Evolutionary conservation across 2,329 filamentous ascomycete genomes (phyloP), one percentile per base, ranked within the genome.

Genomic region (Colletotrichum tamarilloi): DNA sequence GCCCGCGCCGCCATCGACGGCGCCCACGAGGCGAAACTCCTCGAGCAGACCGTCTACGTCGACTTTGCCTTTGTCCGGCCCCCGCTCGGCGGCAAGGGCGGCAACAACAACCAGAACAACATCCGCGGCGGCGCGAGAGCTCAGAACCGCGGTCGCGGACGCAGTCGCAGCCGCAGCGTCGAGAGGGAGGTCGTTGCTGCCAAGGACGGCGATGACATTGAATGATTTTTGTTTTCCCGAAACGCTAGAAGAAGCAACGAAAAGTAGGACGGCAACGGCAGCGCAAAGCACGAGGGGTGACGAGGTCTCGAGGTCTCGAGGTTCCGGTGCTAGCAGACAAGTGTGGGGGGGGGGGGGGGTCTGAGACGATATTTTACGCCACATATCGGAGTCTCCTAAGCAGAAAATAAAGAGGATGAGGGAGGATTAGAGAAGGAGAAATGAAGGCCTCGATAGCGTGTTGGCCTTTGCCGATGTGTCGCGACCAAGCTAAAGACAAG

Each of bases 51-150:
- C 8, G 89, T 97, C 76, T 85, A 89, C 72, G 94, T 96, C 74
- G 94, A 97, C 84, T 97, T 95, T 83, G 94, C 94, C 1, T 97
- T 97, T 80, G 94, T 97, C 72, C 87, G 94, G 62, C 94, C 94
- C 70, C 94, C 94, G 19, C 93, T 92, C 22, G 80, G 78, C n/a
- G 77, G 75, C 59, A 79, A 79, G 66, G 78, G 76, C 60, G 76
- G 78, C 24, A 76, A 77, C 60, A 83, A 84, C 62, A 82, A 80
- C 3, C 83, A 77, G 57, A 83, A 84, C 62, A 82, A 81, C 3
- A 83, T 82, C 1, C 79, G 82, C 1, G 81, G 82, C 3, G 83
- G 84, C 16, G 82, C 83, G 3, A 80, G 86, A 42, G 83, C 82
- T 56, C 82, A 81, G 59, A 80, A 81, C 62, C 78, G 82, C 11